Evolutionary conservation across 805 yeast genomes (phyloP).

Genomic region (Kodamaea lidongshanica): DNA sequence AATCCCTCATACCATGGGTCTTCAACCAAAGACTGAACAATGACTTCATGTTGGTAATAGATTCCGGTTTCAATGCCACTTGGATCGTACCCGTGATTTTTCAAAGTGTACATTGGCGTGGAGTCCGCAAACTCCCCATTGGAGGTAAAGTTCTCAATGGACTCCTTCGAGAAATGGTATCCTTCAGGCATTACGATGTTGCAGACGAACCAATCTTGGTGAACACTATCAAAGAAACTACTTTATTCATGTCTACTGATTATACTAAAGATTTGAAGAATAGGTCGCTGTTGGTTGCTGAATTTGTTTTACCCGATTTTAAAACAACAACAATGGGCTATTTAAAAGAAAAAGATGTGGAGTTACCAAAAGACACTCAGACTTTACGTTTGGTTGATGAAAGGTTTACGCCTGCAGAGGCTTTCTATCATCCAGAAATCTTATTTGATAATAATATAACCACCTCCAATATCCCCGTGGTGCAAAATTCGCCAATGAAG

Average conservation of each 20-base stretch:
- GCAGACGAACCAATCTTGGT: slow-evolving; percentile 84
- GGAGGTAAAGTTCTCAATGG: slow-evolving; percentile 88
- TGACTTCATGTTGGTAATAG: slow-evolving; percentile 77
- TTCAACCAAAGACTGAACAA: slow-evolving; percentile 16
- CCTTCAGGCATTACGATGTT: slow-evolving; percentile 88
- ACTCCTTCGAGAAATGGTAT: slow-evolving; percentile 71
- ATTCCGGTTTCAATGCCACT: slow-evolving; percentile 82
- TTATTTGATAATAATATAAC: slow-evolving; percentile 30
- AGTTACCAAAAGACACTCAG: slow-evolving; percentile 44
- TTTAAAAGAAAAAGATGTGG: slow-evolving; percentile 33
- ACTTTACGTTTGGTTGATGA: slow-evolving; percentile 70
- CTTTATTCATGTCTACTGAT: slow-evolving; percentile 63
- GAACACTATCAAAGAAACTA: slow-evolving; percentile 75
- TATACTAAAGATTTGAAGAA: slow-evolving; percentile 43
- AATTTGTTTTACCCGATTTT: slow-evolving; percentile 83
- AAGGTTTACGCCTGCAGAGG: slow-evolving; percentile 81
- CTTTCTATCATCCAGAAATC: slow-evolving; percentile 78
- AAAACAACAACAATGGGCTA: slow-evolving; percentile 76
- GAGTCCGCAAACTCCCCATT: slow-evolving; percentile 69
- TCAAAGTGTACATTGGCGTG: slow-evolving; percentile 72
- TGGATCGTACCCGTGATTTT: slow-evolving; percentile 81
- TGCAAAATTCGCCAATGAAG: slow-evolving; percentile 50
- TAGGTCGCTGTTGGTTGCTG: slow-evolving; percentile 39
- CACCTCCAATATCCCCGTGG: slow-evolving; percentile 22
- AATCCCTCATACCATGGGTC: slow-evolving; percentile 58